Evolutionary conservation across 225 moss, liverwort and hornwort genomes (phyloP).

Genomic region (Antitrichia curtipendula): DNA sequence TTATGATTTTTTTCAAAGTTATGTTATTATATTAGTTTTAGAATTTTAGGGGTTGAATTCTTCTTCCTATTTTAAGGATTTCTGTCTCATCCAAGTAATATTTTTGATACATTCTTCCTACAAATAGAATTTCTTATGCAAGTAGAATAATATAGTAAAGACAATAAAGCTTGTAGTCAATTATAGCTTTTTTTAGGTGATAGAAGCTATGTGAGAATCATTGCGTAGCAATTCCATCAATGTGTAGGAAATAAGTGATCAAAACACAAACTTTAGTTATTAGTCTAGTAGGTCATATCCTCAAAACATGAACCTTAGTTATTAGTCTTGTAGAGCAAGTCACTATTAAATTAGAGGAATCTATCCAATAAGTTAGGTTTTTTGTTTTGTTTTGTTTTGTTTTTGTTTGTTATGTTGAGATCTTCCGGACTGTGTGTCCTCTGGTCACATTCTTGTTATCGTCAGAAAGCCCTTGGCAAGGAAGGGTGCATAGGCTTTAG

Average conservation of each 20-base stretch:
- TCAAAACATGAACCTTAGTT: rapidly evolving
- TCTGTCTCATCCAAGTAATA: background rate
- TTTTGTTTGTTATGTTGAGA: too few species aligned
- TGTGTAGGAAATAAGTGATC: rapidly evolving
- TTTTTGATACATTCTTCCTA: background rate
- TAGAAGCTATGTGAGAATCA: background rate
- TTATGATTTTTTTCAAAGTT: background rate
- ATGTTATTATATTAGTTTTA: too few species aligned
- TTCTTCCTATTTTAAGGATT: background rate
- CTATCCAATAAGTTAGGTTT: too few species aligned
- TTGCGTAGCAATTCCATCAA: rapidly evolving
- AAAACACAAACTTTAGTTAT: too few species aligned
- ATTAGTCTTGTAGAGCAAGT: background rate
- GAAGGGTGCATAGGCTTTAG: too few species aligned
- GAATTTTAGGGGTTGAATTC: rapidly evolving
- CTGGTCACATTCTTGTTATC: too few species aligned
- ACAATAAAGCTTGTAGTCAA: background rate
- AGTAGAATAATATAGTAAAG: rapidly evolving
- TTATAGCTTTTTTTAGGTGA: background rate
- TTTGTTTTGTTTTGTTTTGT: too few species aligned
- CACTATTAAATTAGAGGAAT: background rate
- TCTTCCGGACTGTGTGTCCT: too few species aligned
- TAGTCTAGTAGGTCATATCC: too few species aligned
- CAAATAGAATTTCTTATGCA: rapidly evolving
- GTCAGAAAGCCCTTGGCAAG: too few species aligned